Percentiles rank a stretch among this genome's conserved stretches.
These are phyloP conservation scores for Echinosophora koreensis DNA, from an alignment of 306 rosid species.

Conservation along the genomic window DNA sequence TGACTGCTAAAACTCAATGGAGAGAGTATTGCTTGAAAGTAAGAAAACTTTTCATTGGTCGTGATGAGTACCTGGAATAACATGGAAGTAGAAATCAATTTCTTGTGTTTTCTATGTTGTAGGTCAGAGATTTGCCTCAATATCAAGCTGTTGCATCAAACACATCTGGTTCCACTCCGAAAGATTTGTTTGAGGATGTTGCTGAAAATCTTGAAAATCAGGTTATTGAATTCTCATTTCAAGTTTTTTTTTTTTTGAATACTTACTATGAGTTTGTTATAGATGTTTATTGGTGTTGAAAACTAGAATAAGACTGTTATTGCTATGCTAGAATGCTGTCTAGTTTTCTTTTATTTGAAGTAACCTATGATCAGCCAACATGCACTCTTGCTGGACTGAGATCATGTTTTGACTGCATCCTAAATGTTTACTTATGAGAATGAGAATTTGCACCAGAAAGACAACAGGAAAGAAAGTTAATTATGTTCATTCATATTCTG, in stretches of 20 bases:
- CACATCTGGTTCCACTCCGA: slow-evolving; percentile 92
- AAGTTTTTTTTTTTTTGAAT: slow-evolving; percentile 28
- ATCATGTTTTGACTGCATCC: slow-evolving; percentile 36
- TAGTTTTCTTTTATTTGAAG: slow-evolving; percentile 17
- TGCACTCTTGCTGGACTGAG: slow-evolving; percentile 6
- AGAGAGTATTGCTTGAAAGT: slow-evolving; percentile 94
- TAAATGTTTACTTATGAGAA: slow-evolving; percentile 7
- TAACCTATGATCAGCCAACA: slow-evolving; percentile 22
- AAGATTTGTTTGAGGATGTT: slow-evolving; percentile 90
- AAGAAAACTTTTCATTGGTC: slow-evolving; percentile 25
- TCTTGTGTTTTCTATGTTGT: slow-evolving; percentile 39
- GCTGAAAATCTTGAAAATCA: slow-evolving; percentile 81
- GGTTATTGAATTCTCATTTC: slow-evolving; percentile 52
- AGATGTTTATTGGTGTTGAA: slow-evolving; percentile 2
- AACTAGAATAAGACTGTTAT: slow-evolving; percentile 18
- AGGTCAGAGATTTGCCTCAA: slow-evolving; percentile 91
- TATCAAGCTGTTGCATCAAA: slow-evolving; percentile 94
- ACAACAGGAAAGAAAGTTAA: neutral
- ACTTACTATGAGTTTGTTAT: slow-evolving; percentile 4
- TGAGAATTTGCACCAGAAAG: slow-evolving; percentile 10
- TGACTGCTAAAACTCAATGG: slow-evolving; percentile 91
- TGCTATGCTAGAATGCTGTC: slow-evolving; percentile 3
- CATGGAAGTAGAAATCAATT: slow-evolving; percentile 6
- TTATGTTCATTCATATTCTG: slow-evolving; percentile 8
- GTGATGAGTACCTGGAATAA: slow-evolving; percentile 33